Evolutionary conservation across 495 filamentous ascomycete genomes (phyloP), one percentile per base, ranked within the genome.

Genomic region (Glarea lozoyensis): DNA sequence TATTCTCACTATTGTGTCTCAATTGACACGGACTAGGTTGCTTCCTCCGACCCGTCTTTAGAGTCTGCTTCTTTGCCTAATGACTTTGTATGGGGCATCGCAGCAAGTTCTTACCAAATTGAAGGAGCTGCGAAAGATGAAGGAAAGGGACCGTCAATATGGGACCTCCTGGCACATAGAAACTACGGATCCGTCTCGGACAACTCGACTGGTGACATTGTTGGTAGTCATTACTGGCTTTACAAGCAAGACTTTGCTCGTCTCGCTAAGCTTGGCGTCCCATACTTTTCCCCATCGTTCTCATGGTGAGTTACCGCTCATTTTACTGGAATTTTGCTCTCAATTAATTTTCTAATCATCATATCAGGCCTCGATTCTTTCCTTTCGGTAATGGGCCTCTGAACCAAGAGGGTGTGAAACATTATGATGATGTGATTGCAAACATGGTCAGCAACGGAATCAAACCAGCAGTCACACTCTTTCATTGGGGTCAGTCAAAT

Each of bases 121-220:
- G 83, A 87, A 64, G 83, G 82, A 39, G 78, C 73, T 11, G 64
- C 65, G 19, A 63, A 77, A 25, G 72, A 72, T 43, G 81, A 86
- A 60, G 82, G 82, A 41, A 76, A 81, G 27, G 79, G 75, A 22
- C 73, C 78, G 30, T 81, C 79, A 23, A 84, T 86, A 57, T 87
- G 81, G 82, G 81, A 87, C 60, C 77, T 75, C 5, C 84, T 85
- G 60, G 82, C 75, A 60, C 71, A 71, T 35, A 51, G 63, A 50
- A 48, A 58, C 16, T 53, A 58, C 40, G 57, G 57, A 23, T 55
- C 58, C 7, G 62, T 68, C 10, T 49, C 43, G 6, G 65, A 68
- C 33, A 59, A 65, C 35, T 56, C 59, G 5, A 69, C 61, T 3
- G 65, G 62, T 4, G 65, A 68, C 42, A 50, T 66, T 16, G 53